A percentile compares a stretch with the other conserved stretches of the same genome.
Conservation (phyloP, 108 stramenopile genomes). For the Cylindrotheca fusiformis region DNA sequence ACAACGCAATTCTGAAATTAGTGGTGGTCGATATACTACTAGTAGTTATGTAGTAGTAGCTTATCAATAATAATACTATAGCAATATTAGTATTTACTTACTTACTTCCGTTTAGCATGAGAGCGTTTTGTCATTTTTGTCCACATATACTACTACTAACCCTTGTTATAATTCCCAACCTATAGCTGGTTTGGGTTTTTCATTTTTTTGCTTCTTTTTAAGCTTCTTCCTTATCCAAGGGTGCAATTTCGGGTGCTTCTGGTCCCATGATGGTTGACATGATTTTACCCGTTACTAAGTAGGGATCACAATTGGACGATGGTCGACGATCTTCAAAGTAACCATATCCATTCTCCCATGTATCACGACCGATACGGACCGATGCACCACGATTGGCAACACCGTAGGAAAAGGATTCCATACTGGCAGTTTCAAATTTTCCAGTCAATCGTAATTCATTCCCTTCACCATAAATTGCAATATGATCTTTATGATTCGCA, state of each 20-base stretch:
- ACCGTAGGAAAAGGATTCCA: constrained; percentile 91
- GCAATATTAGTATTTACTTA: too few relatives aligned
- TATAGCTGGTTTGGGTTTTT: too few relatives aligned
- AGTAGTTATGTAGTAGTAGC: too few relatives aligned
- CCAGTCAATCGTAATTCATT: constrained; percentile 98
- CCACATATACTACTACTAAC: too few relatives aligned
- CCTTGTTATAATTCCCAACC: too few relatives aligned
- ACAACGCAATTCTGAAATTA: too few relatives aligned
- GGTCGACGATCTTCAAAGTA: constrained; percentile 99
- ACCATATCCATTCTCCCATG: constrained; percentile 87
- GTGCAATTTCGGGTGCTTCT: constrained; percentile 66
- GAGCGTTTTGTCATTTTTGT: too few relatives aligned
- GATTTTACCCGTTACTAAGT: constrained; percentile 96
- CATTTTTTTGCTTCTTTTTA: too few relatives aligned
- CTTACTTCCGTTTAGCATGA: too few relatives aligned
- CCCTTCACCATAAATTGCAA: constrained; percentile 96
- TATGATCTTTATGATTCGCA: constrained; percentile 93
- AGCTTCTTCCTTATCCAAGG: constrained; percentile 57
- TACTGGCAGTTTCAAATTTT: constrained; percentile 93
- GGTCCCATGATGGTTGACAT: constrained; percentile 91
- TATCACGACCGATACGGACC: constrained; percentile 93
- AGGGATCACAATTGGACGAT: constrained; percentile 97
- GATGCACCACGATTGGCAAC: constrained; percentile 98
- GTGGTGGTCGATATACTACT: too few relatives aligned
- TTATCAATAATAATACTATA: too few relatives aligned